Evolutionary conservation across 169 alveolate species (phyloP), one percentile per base, ranked within the genome.

Genomic region (Plasmodium falciparum): DNA sequence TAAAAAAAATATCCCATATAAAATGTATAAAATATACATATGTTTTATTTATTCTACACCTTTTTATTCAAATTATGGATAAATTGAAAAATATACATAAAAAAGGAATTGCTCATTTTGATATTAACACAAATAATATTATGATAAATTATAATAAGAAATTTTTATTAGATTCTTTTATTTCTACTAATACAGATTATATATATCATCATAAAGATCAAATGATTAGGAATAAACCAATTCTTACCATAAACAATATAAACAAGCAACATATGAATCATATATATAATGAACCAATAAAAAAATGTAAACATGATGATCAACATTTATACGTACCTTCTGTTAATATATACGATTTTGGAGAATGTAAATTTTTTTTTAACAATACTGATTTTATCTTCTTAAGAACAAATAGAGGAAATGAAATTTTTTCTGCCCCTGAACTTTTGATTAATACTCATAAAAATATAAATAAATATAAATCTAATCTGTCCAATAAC

Each of bases 341-440:
- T 12, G 29, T 83, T 49, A 73, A 69, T 73, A 83, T 83, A 33
- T 45, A 45, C 66, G 91, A 83, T 73, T 83, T 83, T 56, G 91
- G 91, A 15, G 91, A 83, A 56, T 45, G 91, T 70, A 83, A 83
- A 70, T 49, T 52, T 61, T 83, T 83, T 83, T 67, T 52, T 33
- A 83, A 73, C 17, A 59, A 58, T 83, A 83, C 52, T 17, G 83
- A 83, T 39, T 83, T 83, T 72, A 58, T 83, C 12, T 69, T 83
- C 54, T 83, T 83, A 58, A 49, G 91, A 49, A 70, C 5, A 83
- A 69, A 61, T 47, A 26, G 91, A 63, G 91, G 91, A 11, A 69
- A 83, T 52, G 91, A 83, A 83, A 45, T 83, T 17, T 56, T 24
- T 33, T 49, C 85, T 39, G 71, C 91, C 1, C 91, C 91, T 3